Evolutionary conservation across 2,329 filamentous ascomycete species (phyloP).

Genomic region (Penicillium corylophilum): DNA sequence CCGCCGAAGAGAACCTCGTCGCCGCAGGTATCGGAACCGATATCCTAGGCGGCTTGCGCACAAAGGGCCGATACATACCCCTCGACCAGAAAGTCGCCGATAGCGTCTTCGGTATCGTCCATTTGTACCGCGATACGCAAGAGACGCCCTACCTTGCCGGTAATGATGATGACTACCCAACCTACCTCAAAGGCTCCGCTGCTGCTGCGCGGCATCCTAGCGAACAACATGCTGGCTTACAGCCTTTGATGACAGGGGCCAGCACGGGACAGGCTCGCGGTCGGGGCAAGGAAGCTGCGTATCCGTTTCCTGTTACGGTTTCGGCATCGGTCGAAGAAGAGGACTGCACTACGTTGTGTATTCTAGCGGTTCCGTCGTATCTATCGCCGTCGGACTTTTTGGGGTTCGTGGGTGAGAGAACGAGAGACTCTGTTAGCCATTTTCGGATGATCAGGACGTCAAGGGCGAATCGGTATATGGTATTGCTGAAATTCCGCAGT

Average conservation of each 20-base stretch:
- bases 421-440: conserved; percentile 82
- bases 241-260: conserved; percentile 16
- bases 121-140: conserved; percentile 83
- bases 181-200: conserved; percentile 39
- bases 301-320: conserved; percentile 17
- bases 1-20: conserved; percentile 40
- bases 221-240: conserved; percentile 17
- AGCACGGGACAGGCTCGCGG: conserved; percentile 12
- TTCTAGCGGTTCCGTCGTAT: conserved; percentile 91
- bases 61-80: conserved; percentile 76
- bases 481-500: conserved; percentile 88
- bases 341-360: conserved; percentile 84
- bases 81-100: conserved; percentile 71
- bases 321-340: conserved; percentile 37
- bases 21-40: conserved; percentile 52
- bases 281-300: conserved; percentile 11
- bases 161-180: conserved; percentile 46
- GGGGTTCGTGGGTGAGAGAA: conserved; percentile 86
- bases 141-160: conserved; percentile 62
- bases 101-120: conserved; percentile 87
- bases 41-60: conserved; percentile 65
- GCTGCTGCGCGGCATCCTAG: conserved; percentile 31
- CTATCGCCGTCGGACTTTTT: conserved; percentile 88
- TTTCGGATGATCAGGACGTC: conserved; percentile 92
- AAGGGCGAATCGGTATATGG: conserved; percentile 87